Conservation (phyloP, 2,329 filamentous ascomycete genomes). For the Fusarium proliferatum region DNA sequence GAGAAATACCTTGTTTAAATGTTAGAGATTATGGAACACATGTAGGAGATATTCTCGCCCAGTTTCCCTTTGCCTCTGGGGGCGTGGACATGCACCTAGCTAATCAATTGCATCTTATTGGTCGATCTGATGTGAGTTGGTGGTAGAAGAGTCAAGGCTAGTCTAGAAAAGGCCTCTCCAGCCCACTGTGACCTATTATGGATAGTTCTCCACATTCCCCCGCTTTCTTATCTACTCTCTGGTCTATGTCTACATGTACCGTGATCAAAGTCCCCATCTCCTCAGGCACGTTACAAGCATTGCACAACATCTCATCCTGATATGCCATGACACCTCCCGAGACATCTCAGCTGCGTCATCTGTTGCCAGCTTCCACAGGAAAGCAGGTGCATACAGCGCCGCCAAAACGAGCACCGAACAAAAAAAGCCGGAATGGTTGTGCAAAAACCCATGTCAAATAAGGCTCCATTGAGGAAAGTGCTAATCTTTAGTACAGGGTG, state of each 20-base stretch:
- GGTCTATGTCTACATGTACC: background rate
- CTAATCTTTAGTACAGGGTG: background rate
- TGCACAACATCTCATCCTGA: background rate
- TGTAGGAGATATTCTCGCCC: background rate
- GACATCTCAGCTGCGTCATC: background rate
- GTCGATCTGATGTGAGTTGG: too few relatives aligned
- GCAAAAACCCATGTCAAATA: background rate
- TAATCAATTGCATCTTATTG: background rate
- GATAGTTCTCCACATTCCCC: background rate
- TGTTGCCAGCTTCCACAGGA: background rate
- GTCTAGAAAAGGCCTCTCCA: background rate
- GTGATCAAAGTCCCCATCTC: background rate
- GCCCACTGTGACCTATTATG: background rate
- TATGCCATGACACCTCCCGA: background rate
- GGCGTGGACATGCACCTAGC: background rate
- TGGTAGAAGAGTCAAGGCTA: background rate
- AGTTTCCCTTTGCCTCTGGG: too few relatives aligned
- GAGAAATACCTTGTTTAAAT: too few relatives aligned
- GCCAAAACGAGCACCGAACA: background rate
- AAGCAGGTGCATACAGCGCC: background rate
- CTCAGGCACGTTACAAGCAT: background rate
- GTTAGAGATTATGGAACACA: too few relatives aligned
- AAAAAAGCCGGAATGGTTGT: background rate
- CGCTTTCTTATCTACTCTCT: background rate
- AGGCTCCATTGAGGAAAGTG: accelerated